phyloP scores from a whole-genome alignment of 805 yeast genomes.

The Wickerhamomyces strasburgensis region DNA sequence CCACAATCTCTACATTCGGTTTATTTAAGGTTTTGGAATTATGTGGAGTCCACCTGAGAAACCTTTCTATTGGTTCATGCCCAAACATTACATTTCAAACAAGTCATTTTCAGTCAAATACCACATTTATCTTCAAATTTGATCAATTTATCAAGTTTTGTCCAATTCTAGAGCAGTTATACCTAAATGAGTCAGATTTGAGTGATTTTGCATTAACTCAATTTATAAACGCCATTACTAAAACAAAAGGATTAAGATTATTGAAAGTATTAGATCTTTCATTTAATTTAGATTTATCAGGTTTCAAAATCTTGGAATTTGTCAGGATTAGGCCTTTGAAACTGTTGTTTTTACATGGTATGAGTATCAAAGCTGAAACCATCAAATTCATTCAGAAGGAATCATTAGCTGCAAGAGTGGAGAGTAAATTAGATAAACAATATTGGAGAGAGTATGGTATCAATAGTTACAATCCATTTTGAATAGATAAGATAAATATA shows the following conservation, averaged over 20 bases:
- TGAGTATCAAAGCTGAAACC: constrained; percentile 18
- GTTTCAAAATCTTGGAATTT: constrained; percentile 20
- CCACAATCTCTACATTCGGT: constrained; percentile 22
- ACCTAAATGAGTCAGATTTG: constrained; percentile 22
- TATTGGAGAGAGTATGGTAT: constrained; percentile 23
- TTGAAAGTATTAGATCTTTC: constrained; percentile 21
- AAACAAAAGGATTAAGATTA: background rate
- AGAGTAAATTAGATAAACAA: constrained; percentile 17
- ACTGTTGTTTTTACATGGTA: constrained; percentile 18
- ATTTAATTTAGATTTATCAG: constrained; percentile 18
- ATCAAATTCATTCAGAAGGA: constrained; percentile 11
- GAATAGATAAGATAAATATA: background rate
- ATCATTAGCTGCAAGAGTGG: constrained; percentile 16
- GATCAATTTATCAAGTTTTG: constrained; percentile 15
- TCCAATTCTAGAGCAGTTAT: constrained; percentile 15
- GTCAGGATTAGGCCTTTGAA: constrained; percentile 11
- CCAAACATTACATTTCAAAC: constrained; percentile 18
- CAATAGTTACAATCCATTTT: constrained; percentile 21
- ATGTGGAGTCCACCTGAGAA: constrained; percentile 12
- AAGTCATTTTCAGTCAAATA: constrained; percentile 8
- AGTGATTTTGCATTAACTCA: constrained; percentile 19
- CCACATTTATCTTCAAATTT: constrained; percentile 14
- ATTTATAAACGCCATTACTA: constrained; percentile 10
- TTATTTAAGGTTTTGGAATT: constrained; percentile 12
- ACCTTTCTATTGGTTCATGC: constrained; percentile 20